Evolutionary conservation across 495 filamentous ascomycete species (phyloP).

Genomic region (Xylaria venustula): DNA sequence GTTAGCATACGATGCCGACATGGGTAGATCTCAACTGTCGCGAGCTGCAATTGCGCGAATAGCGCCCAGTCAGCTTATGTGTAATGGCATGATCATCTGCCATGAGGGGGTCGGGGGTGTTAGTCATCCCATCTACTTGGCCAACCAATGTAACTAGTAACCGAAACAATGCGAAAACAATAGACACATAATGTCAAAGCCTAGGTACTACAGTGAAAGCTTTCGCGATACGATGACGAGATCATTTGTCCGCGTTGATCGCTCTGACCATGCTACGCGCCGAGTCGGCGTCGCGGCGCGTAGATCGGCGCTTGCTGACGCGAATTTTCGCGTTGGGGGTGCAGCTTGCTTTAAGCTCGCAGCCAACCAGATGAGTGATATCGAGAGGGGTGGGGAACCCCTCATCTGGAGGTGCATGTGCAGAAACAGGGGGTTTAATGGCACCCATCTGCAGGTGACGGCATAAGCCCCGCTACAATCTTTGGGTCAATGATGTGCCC

Average conservation of each 20-base stretch:
- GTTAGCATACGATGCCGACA: not conserved
- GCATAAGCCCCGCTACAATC: no score
- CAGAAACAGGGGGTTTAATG: not conserved
- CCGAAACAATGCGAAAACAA: constrained; percentile 1
- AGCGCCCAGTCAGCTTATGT: not conserved
- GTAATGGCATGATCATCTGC: not conserved
- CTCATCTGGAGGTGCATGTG: not conserved
- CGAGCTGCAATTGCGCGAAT: not conserved
- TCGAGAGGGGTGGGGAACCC: not conserved
- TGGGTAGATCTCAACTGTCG: not conserved
- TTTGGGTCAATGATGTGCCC: no score
- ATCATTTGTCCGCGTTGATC: not conserved
- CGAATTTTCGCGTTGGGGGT: constrained; percentile 13
- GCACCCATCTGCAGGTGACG: no score
- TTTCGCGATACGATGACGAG: not conserved
- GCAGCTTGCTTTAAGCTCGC: not conserved
- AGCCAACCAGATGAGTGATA: not conserved
- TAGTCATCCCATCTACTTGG: not conserved
- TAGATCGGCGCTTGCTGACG: not conserved
- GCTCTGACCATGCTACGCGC: constrained; percentile 4
- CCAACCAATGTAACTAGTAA: not conserved
- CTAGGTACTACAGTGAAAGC: not conserved
- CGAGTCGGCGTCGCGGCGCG: constrained; percentile 3
- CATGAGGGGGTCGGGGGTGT: not conserved
- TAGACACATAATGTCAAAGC: not conserved